Base-by-base conservation (phyloP, 2,329 filamentous ascomycete species). In the Pyricularia grisea region DNA sequence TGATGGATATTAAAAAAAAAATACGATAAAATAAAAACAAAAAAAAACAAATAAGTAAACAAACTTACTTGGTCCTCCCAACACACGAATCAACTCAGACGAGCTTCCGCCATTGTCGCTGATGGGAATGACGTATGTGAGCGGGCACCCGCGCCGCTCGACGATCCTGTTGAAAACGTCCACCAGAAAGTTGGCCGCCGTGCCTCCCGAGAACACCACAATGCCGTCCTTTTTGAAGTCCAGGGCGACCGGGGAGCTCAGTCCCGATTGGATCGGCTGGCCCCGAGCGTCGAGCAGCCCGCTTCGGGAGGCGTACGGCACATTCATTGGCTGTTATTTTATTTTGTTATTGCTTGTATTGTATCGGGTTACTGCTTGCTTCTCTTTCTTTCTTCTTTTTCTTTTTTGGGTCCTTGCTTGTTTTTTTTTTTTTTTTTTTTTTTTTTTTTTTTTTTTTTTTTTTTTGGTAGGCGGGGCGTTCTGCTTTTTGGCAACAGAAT, bases 31-130 rank as follows among this genome's bases (percentile, higher is more conserved):
- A 25, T 9, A 11, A 27, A 61, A 58, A 58, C 2, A 27, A 61
- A n/a, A n/a, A n/a, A n/a, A n/a, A n/a, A n/a, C n/a, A n/a, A n/a
- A 28, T 14, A 25, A n/a, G 27, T 25, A 28, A 55, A 36, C 11
- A 66, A 33, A 74, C 79, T 69, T 80, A 90, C 94, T 94, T 72
- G 94, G 94, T 0, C 95, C 95, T 17, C 94, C 95, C 79, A 98
- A 95, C 50, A 98, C 93, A 50, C 95, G 87, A 73, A 97, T 97
- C 74, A 97, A 83, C 81, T 98, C 94, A 64, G 92, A 97, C 2
- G 93, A 96, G 74, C 92, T 96, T 58, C 94, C 94, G 66, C 94
- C 94, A 79, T 98, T 98, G 80, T 98, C 94, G 72, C 92, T 95
- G 77, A 97, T 97, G 50, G 94, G 94, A 68, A 98, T 97, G 70